phyloP scores from a whole-genome alignment of 345 rosid genomes.

The Sonneratia caseolaris region DNA sequence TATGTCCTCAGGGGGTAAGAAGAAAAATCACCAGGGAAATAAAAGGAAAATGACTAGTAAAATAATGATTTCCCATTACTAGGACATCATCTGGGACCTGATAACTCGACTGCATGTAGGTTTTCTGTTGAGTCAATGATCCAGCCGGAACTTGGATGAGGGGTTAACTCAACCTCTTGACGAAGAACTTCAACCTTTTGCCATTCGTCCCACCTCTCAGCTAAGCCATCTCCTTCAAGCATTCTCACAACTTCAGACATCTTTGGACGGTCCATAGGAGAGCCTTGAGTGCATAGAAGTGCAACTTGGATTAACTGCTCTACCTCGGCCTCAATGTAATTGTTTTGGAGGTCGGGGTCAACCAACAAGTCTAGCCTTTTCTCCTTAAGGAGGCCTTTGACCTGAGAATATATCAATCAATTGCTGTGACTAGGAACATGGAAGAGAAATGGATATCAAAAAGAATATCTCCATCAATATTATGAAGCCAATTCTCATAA shows the following conservation, averaged over 20 bases:
- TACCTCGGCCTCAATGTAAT: slow-evolving; percentile 63
- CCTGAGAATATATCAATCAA: slow-evolving; percentile 29
- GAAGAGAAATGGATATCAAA: neutral
- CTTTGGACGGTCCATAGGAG: slow-evolving; percentile 87
- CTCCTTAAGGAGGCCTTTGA: slow-evolving; percentile 91
- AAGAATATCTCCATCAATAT: neutral
- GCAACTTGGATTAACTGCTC: slow-evolving; percentile 96
- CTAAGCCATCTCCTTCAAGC: slow-evolving; percentile 95
- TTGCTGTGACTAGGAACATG: neutral
- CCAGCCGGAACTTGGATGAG: slow-evolving; percentile 78
- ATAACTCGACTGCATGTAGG: slow-evolving; percentile 84
- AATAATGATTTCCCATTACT: slow-evolving; percentile 22
- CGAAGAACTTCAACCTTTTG: slow-evolving; percentile 86
- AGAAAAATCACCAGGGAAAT: slow-evolving; percentile 7
- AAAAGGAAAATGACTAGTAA: slow-evolving; percentile 12
- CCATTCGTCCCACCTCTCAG: slow-evolving; percentile 96
- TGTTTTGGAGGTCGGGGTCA: slow-evolving; percentile 79
- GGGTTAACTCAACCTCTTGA: slow-evolving; percentile 67
- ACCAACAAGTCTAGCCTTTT: slow-evolving; percentile 87
- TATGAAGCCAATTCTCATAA: neutral
- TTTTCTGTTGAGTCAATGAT: slow-evolving; percentile 82
- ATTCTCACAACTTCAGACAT: slow-evolving; percentile 94
- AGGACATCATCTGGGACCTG: slow-evolving; percentile 76
- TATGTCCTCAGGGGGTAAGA: slow-evolving; percentile 3
- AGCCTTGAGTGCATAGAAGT: slow-evolving; percentile 84